These are phyloP conservation scores for Rubroboletus satanas DNA, from an alignment of 768 basidiomycete genomes.

Conservation along the genomic window DNA sequence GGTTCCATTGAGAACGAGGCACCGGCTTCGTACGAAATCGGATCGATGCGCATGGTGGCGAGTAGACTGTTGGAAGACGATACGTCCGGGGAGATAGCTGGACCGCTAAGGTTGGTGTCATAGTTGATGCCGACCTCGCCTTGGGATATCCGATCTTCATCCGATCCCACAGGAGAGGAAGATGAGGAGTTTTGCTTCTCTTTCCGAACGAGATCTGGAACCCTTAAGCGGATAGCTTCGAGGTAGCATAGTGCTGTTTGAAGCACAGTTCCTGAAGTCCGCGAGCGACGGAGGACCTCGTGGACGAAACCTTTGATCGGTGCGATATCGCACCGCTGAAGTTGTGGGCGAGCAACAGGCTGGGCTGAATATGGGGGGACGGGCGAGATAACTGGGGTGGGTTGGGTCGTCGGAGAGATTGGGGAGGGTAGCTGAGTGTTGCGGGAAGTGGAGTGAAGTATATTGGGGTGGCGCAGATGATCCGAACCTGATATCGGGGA, in stretches of 20 bases:
- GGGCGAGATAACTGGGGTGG: conserved; percentile 28
- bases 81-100: conserved; percentile 3
- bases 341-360: conserved; percentile 8
- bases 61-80: conserved; percentile 27
- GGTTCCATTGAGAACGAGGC: conserved; percentile 19
- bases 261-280: conserved; percentile 77
- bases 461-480: conserved; percentile 1
- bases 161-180: conserved; percentile 39
- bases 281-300: conserved; percentile 82
- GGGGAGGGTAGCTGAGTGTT: conserved; percentile 52
- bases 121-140: conserved; percentile 42
- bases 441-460: conserved; percentile 12
- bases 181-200: conserved; percentile 46
- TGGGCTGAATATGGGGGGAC: conserved; percentile 27
- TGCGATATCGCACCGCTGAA: conserved; percentile 36
- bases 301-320: conserved; percentile 80
- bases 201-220: conserved; percentile 57
- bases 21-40: conserved; percentile 20
- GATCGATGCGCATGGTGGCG: conserved; percentile 44
- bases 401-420: conserved; percentile 46
- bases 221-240: conserved; percentile 70
- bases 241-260: conserved; percentile 88
- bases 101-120: conserved; percentile 34
- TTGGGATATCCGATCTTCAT: conserved; percentile 40
- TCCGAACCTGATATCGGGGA: conserved; percentile 11